Evolutionary conservation across 129 eudicot genomes (phyloP).

Genomic region (Gnaphalium uliginosum): DNA sequence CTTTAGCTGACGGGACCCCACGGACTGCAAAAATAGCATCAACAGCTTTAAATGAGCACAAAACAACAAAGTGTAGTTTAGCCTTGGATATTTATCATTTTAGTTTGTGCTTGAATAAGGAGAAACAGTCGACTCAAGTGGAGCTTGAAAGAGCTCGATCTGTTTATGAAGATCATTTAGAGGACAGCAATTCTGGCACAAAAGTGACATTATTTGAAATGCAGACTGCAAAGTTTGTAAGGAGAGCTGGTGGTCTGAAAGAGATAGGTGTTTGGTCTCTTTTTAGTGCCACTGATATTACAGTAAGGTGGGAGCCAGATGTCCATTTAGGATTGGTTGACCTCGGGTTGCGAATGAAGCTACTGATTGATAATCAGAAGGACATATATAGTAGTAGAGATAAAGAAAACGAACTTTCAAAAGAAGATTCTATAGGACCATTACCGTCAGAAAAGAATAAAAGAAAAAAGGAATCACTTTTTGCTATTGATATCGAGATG

Average conservation of each 20-base stretch:
- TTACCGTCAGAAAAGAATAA: slow-evolving; percentile 50
- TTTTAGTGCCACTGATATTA: slow-evolving; percentile 92
- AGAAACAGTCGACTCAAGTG: slow-evolving; percentile 76
- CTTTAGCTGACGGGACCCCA: slow-evolving; percentile 73
- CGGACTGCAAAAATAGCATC: slow-evolving; percentile 78
- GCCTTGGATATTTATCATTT: slow-evolving; percentile 83
- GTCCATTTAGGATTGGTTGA: slow-evolving; percentile 81
- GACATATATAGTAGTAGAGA: slow-evolving; percentile 25
- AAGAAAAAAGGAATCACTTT: slow-evolving; percentile 74
- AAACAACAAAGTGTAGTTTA: slow-evolving; percentile 54
- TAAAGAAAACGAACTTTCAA: slow-evolving; percentile 35
- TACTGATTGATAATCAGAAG: slow-evolving; percentile 57
- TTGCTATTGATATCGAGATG: slow-evolving; percentile 91
- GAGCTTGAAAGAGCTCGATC: slow-evolving; percentile 92
- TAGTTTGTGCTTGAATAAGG: slow-evolving; percentile 72
- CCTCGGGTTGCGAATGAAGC: slow-evolving; percentile 65
- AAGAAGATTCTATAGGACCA: slow-evolving; percentile 45
- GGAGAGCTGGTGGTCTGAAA: slow-evolving; percentile 82
- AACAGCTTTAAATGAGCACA: slow-evolving; percentile 57
- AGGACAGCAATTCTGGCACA: slow-evolving; percentile 46
- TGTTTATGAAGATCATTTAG: slow-evolving; percentile 67
- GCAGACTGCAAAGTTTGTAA: slow-evolving; percentile 83
- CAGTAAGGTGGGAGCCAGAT: slow-evolving; percentile 98
- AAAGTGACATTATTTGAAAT: slow-evolving; percentile 77
- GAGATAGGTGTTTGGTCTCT: slow-evolving; percentile 92